Evolutionary conservation across 148 eudicot genomes (phyloP).

Genomic region (Camellia japonica): DNA sequence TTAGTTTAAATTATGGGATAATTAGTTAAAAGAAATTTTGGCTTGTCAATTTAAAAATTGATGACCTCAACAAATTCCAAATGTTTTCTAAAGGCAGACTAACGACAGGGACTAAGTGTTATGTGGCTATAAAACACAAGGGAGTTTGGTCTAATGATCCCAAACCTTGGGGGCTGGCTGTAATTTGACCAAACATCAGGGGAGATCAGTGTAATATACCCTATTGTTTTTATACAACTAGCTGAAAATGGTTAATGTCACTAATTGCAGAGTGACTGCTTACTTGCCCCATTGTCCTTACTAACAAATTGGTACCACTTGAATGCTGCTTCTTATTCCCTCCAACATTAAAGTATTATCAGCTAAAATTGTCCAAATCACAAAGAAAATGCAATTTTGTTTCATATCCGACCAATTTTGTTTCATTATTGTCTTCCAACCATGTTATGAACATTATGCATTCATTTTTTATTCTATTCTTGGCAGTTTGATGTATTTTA

Average conservation of each 20-base stretch:
- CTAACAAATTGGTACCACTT: neutral
- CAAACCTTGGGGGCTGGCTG: too few relatives aligned
- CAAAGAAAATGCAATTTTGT: neutral
- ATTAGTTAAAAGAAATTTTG: too few relatives aligned
- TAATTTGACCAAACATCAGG: too few relatives aligned
- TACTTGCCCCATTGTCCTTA: neutral
- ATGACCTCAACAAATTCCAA: too few relatives aligned
- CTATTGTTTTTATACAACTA: neutral
- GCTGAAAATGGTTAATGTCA: neutral
- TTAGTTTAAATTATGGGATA: too few relatives aligned
- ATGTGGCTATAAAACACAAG: too few relatives aligned
- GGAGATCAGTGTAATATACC: too few relatives aligned
- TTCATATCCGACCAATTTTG: neutral
- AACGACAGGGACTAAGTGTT: too few relatives aligned
- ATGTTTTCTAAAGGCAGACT: too few relatives aligned
- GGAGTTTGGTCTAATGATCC: too few relatives aligned
- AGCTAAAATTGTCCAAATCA: neutral
- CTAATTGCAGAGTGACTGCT: neutral
- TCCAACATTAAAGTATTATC: neutral
- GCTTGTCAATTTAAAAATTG: too few relatives aligned
- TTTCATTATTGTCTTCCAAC: neutral
- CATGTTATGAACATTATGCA: neutral
- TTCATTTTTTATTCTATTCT: constrained; percentile 9
- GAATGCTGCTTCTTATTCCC: neutral
- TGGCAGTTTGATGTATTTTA: constrained; percentile 92